Evolutionary conservation across 441 rosid genomes (phyloP).

Genomic region (Aleurites moluccanus): DNA sequence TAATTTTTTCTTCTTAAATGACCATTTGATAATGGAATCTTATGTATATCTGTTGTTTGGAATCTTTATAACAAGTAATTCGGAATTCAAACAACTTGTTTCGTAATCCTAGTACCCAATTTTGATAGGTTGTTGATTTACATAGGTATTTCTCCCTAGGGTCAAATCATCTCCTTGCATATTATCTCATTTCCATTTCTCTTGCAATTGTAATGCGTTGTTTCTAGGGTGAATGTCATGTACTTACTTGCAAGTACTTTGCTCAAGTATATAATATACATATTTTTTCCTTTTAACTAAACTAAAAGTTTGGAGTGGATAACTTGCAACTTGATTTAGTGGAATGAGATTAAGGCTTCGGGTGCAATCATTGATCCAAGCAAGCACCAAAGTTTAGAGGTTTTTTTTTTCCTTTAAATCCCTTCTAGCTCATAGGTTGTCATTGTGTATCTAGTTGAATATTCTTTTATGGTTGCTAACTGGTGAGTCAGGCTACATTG

Average conservation of each 20-base stretch:
- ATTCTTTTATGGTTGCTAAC: not conserved
- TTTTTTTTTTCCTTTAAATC: too few species aligned
- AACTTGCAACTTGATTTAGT: not conserved
- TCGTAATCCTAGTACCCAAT: not conserved
- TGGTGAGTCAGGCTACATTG: not conserved
- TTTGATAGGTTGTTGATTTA: not conserved
- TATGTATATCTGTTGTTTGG: not conserved
- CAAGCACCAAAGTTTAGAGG: not conserved
- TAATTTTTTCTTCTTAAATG: not conserved
- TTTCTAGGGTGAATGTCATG: not conserved
- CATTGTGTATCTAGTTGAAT: not conserved
- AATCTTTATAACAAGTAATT: not conserved
- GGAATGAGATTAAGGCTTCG: not conserved
- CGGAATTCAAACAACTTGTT: not conserved
- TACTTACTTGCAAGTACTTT: not conserved
- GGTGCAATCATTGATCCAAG: not conserved
- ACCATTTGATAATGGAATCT: not conserved
- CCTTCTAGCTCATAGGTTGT: not conserved
- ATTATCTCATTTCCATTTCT: too few species aligned
- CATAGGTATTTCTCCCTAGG: not conserved
- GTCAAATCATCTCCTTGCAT: not conserved
- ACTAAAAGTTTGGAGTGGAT: not conserved
- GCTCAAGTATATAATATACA: not conserved
- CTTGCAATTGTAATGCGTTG: too few species aligned
- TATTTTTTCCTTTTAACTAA: not conserved